A percentile compares a stretch with the other conserved stretches of the same genome.
phyloP scores from a whole-genome alignment of 345 rosid genomes.

The Eucalyptus erythrocorys region DNA sequence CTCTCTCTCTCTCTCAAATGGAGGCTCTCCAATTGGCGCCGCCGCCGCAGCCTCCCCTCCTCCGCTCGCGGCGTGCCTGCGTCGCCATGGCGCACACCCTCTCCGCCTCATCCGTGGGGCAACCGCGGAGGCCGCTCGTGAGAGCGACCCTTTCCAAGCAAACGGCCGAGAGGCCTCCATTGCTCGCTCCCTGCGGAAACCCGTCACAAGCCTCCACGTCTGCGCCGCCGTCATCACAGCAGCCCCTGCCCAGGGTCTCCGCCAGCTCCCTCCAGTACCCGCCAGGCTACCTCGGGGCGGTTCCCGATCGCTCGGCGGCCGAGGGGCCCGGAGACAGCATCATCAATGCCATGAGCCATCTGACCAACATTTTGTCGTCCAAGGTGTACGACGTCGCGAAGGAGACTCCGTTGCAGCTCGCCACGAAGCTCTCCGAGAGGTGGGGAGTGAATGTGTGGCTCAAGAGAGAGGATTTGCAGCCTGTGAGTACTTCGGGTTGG shows the following conservation, averaged over 20 bases:
- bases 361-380: slow-evolving; percentile 61
- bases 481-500: slow-evolving; percentile 23
- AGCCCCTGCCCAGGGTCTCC: slow-evolving; percentile 23
- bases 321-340: slow-evolving; percentile 5
- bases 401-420: slow-evolving; percentile 66
- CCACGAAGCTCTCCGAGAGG: slow-evolving; percentile 59
- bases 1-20: neutral
- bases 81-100: neutral
- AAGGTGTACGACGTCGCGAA: slow-evolving; percentile 77
- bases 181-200: neutral
- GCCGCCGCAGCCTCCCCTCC: neutral
- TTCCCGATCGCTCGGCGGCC: slow-evolving; percentile 30
- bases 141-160: slow-evolving; percentile 10
- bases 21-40: neutral
- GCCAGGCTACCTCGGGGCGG: slow-evolving; percentile 71
- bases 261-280: slow-evolving; percentile 60
- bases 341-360: slow-evolving; percentile 46
- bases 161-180: neutral
- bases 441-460: slow-evolving; percentile 58
- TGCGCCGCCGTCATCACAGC: neutral
- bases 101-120: neutral
- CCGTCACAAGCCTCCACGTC: neutral
- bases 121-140: neutral
- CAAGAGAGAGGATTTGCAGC: slow-evolving; percentile 87
- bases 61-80: neutral